Evolutionary conservation across 2,329 filamentous ascomycete genomes (phyloP), one percentile per base, ranked within the genome.

Genomic region (Trichoderma oligosporum): DNA sequence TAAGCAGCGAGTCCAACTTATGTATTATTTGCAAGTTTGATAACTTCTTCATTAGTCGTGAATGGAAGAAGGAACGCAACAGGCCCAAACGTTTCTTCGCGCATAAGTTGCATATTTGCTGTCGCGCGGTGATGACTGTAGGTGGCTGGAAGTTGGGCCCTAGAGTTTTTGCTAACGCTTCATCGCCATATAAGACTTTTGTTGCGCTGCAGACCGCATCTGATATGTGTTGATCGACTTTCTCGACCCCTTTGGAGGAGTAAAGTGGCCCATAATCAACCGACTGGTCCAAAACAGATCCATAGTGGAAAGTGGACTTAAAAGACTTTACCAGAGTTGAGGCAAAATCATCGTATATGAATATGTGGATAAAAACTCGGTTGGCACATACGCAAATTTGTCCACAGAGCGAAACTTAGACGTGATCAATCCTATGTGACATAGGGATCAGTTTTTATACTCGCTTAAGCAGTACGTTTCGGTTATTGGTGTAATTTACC

Each of bases 361-460:
- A 83, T 41, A 79, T 76, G 71, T 92, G 88, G 4, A 92, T 80
- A 70, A 86, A 91, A 61, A 92, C 81, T 16, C 88, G 79, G 74
- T 93, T 92, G 5, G 87, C 87, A 67, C 87, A 90, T 12, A 96
- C 91, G 70, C 92, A 97, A 0, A 91, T 96, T 77, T 97, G 92
- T 31, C 92, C 92, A 0, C 88, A 92, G 84, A 88, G 57, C 91
- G 87, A 82, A 96, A 96, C 73, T 96, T 97, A 67, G 83, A 89
- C 18, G 84, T 75, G 51, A 96, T 81, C 33, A 89, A 16, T 7
- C 16, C 35, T 38, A 8, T 2, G n/a, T n/a, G n/a, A n/a, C n/a
- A n/a, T n/a, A n/a, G n/a, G n/a, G n/a, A n/a, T n/a, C n/a, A n/a
- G n/a, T n/a, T n/a, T n/a, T n/a, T n/a, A n/a, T n/a, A n/a, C n/a